Evolutionary conservation across 139 green algal genomes (phyloP).

Genomic region (Closterium sp.): DNA sequence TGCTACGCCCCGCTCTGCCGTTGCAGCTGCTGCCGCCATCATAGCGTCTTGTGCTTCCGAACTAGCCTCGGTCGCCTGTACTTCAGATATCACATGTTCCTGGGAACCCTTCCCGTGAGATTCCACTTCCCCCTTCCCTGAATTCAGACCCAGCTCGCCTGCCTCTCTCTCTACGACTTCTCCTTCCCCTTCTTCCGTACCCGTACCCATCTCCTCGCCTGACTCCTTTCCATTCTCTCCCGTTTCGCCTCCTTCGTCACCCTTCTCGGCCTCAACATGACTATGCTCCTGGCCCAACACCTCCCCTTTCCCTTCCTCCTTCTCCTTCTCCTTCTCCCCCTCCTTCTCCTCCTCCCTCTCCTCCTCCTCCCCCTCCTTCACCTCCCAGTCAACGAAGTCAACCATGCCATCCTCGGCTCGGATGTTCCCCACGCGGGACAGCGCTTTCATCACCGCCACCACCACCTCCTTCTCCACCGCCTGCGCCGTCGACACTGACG

Average conservation of each 20-base stretch:
- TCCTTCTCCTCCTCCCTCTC: neutral
- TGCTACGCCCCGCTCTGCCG: neutral
- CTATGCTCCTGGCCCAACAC: no score
- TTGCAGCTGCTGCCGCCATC: neutral
- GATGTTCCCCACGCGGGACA: constrained; percentile 1
- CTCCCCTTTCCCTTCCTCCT: neutral
- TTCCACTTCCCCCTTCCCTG: neutral
- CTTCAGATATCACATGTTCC: neutral
- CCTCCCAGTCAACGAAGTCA: neutral
- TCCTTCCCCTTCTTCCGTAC: neutral
- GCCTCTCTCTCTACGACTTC: neutral
- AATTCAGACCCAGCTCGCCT: neutral
- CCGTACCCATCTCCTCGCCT: neutral
- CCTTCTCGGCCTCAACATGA: neutral
- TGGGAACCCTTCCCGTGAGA: neutral
- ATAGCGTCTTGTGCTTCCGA: neutral
- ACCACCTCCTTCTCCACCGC: constrained; percentile 45
- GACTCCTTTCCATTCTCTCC: neutral
- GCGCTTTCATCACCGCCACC: constrained; percentile 28
- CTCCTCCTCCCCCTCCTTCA: neutral
- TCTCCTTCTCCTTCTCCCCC: neutral
- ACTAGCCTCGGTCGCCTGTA: neutral
- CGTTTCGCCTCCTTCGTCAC: neutral
- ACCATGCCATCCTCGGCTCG: constrained; percentile 8
- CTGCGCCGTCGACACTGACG: neutral